Evolutionary conservation across 2,329 filamentous ascomycete genomes (phyloP), one percentile per base, ranked within the genome.

Genomic region (Beauveria medogensis): DNA sequence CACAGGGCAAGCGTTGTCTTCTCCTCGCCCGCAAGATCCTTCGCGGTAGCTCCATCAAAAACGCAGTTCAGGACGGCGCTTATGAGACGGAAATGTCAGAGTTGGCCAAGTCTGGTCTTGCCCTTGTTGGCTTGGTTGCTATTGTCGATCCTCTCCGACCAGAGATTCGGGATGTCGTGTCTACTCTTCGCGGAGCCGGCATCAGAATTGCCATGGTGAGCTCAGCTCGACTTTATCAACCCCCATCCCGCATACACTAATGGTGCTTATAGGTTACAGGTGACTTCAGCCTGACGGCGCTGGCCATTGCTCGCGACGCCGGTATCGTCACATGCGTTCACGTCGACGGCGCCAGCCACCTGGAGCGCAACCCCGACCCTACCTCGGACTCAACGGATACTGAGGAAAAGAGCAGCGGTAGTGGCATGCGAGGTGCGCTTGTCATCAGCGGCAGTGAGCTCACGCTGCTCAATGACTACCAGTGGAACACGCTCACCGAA

Each of bases 101-200:
- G 24, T 76, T 84, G 48, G 79, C 82, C 41, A 77, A 73, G 53
- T 75, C 79, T 2, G 81, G 85, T 4, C 79, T 94, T 37, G 83
- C 81, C 0, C 84, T 93, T 64, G 83, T 89, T 28, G 91, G 91
- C 16, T 75, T 95, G 4, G 83, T 92, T 28, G 89, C 88, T 46
- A 85, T 94, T 37, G 89, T 91, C 56, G 90, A 93, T 65, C 90
- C 90, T 1, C 85, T 90, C 59, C 85, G 90, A 0, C 81, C 85
- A 0, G 90, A 92, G 69, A 90, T 90, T 4, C 84, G 82, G 0
- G 81, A 80, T 2, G 84, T 88, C 0, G 83, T 91, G 47, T 74
- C 77, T n/a, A 89, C 82, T 0, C 77, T 91, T 18, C 82, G 88
- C 14, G 78, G 82, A 1, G 89, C 90, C 4, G 87, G 87, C 1